Evolutionary conservation across 352 stramenopile genomes (phyloP).

Genomic region (Phytophthora tubulina): DNA sequence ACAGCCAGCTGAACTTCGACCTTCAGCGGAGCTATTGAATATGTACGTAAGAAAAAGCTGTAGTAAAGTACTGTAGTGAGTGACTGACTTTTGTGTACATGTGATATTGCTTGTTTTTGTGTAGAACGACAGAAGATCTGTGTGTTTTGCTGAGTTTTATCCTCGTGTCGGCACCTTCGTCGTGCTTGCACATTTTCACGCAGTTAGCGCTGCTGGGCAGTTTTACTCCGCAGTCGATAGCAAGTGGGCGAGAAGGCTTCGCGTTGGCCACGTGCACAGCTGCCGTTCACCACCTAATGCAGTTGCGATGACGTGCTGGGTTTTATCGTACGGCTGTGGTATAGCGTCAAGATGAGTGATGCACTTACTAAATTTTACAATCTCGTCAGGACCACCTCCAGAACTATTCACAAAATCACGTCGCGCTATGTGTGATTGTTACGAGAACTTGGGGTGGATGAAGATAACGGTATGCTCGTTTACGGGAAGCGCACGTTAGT

Average conservation of each 20-base stretch:
- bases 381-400: too few species aligned
- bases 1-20: slow-evolving; percentile 17
- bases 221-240: slow-evolving; percentile 49
- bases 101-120: neutral
- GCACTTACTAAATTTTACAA: too few species aligned
- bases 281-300: slow-evolving; percentile 54
- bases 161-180: slow-evolving; percentile 53
- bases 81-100: neutral
- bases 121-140: slow-evolving; percentile 59
- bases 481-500: too few species aligned
- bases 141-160: slow-evolving; percentile 64
- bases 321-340: too few species aligned
- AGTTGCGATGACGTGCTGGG: slow-evolving; percentile 28
- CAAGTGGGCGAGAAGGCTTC: slow-evolving; percentile 56
- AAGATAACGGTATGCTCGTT: too few species aligned
- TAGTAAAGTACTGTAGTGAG: too few species aligned
- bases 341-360: too few species aligned
- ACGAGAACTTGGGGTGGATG: too few species aligned
- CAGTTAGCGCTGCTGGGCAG: slow-evolving; percentile 70
- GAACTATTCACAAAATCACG: too few species aligned
- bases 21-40: slow-evolving; percentile 44
- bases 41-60: slow-evolving; percentile 34
- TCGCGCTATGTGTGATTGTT: too few species aligned
- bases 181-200: slow-evolving; percentile 59
- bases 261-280: slow-evolving; percentile 60